Conservation (phyloP, 257 asterid genomes). For the Rubia yunnanensis region DNA sequence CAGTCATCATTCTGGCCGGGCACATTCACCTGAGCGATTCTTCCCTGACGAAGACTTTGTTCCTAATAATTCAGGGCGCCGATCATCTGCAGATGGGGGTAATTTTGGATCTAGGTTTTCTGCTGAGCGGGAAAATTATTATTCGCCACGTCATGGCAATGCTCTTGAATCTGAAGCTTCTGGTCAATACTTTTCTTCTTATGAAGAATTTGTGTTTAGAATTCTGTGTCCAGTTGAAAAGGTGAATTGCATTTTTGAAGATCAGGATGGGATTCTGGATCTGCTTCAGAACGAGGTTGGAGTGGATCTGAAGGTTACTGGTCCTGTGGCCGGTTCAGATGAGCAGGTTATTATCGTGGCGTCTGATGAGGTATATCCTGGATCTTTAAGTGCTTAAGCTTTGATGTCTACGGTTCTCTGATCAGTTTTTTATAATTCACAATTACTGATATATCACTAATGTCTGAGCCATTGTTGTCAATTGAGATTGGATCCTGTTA, state of each 20-base stretch:
- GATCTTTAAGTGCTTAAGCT: background rate
- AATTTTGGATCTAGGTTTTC: conserved; percentile 50
- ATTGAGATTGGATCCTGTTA: background rate
- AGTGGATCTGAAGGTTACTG: conserved; percentile 58
- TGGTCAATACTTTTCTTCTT: conserved; percentile 33
- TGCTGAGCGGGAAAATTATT: conserved; percentile 37
- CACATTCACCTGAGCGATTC: conserved; percentile 57
- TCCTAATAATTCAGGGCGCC: conserved; percentile 31
- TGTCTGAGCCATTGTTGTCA: background rate
- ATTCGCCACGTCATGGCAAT: conserved; percentile 53
- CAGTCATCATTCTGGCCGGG: conserved; percentile 45
- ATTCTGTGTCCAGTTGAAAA: conserved; percentile 77
- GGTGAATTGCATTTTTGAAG: conserved; percentile 64
- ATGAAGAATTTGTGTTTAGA: conserved; percentile 73
- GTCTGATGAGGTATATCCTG: conserved; percentile 69
- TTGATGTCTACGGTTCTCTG: background rate
- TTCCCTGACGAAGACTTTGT: conserved; percentile 47
- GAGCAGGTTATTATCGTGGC: conserved; percentile 62
- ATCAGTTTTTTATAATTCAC: background rate
- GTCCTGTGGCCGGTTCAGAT: conserved; percentile 48
- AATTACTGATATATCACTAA: background rate
- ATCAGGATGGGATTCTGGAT: conserved; percentile 65
- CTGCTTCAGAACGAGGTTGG: conserved; percentile 80
- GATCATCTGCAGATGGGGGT: conserved; percentile 51
- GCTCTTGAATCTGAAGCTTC: conserved; percentile 42